Evolutionary conservation across 129 eudicot species (phyloP).

Genomic region (Kitagawia praeruptora): DNA sequence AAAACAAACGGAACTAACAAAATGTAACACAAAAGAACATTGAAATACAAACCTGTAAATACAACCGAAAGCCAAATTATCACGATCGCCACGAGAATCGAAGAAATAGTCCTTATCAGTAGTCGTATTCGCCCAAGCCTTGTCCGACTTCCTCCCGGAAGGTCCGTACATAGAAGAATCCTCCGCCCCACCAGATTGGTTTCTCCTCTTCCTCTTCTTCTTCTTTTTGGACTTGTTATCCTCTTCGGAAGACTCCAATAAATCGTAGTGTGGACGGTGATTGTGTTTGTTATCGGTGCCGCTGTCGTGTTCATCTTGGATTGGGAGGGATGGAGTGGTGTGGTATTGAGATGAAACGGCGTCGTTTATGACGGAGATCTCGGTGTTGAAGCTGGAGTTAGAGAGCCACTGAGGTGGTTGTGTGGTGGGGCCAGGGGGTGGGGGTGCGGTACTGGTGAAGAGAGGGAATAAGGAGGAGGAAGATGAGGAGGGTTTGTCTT

Average conservation of each 20-base stretch:
- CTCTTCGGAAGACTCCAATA: slow-evolving; percentile 28
- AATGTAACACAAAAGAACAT: background rate
- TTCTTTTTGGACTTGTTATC: slow-evolving; percentile 24
- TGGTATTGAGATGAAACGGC: slow-evolving; percentile 31
- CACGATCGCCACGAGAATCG: slow-evolving; percentile 86
- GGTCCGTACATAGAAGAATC: slow-evolving; percentile 18
- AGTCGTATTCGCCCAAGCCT: slow-evolving; percentile 43
- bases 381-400: slow-evolving; percentile 72
- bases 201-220: slow-evolving; percentile 28
- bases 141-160: slow-evolving; percentile 45
- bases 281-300: background rate
- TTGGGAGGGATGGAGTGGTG: slow-evolving; percentile 10
- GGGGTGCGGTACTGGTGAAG: background rate
- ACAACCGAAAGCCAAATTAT: slow-evolving; percentile 84
- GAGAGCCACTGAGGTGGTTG: slow-evolving; percentile 49
- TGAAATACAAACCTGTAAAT: slow-evolving; percentile 49
- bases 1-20: no score
- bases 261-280: slow-evolving; percentile 38
- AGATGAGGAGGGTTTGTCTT: background rate
- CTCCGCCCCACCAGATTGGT: slow-evolving; percentile 4
- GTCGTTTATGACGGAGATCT: slow-evolving; percentile 53
- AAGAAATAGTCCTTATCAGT: slow-evolving; percentile 58
- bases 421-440: background rate
- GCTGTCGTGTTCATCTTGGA: slow-evolving; percentile 1
- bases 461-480: background rate